A percentile compares a stretch with the other conserved stretches of the same genome.
Evolutionary conservation across 441 rosid genomes (phyloP).

Genomic region (Raphanus hybrid): DNA sequence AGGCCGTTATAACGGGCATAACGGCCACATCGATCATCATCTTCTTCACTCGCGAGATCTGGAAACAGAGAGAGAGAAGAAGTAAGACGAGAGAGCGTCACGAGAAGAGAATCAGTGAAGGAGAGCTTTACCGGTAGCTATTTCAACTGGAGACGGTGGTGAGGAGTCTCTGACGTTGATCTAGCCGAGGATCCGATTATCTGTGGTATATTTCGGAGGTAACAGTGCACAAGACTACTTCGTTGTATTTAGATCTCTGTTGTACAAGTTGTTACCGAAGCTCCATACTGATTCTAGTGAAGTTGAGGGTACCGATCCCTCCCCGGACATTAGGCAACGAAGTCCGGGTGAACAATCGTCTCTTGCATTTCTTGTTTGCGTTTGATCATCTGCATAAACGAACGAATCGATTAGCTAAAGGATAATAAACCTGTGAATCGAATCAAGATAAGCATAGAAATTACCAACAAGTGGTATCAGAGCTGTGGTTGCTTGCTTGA

Average conservation of each 20-base stretch:
- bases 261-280: neutral
- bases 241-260: neutral
- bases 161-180: neutral
- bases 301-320: neutral
- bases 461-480: no score
- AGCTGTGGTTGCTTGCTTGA: no score
- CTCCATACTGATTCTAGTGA: neutral
- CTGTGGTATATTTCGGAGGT: neutral
- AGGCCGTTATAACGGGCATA: no score
- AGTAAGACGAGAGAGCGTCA: neutral
- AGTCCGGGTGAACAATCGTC: neutral
- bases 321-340: neutral
- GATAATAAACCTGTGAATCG: no score
- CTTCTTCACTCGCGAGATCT: neutral
- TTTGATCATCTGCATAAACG: no score
- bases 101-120: neutral
- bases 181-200: neutral
- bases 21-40: no score
- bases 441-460: no score
- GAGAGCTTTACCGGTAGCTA: neutral
- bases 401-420: no score
- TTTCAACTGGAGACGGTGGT: no score
- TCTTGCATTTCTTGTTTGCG: no score
- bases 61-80: no score
- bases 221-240: neutral